Evolutionary conservation across 1,284 basidiomycete genomes (phyloP).

Genomic region (Naganishia cerealis): DNA sequence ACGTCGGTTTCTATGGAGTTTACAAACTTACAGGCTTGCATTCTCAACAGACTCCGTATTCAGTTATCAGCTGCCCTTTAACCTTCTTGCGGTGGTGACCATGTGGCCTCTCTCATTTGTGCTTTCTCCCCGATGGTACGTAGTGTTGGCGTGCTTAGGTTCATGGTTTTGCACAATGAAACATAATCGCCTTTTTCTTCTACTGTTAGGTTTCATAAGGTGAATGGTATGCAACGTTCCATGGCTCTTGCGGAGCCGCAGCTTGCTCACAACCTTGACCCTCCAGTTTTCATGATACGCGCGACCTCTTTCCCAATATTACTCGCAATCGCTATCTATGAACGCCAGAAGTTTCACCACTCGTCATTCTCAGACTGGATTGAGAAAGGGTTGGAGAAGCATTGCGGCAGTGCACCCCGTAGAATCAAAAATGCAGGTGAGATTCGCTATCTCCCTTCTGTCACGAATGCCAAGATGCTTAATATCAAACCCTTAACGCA

Average conservation of each 20-base stretch:
- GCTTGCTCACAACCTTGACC: neutral
- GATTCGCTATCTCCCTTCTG: slow-evolving; percentile 41
- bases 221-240: slow-evolving; percentile 54
- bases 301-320: slow-evolving; percentile 82
- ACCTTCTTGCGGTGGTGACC: slow-evolving; percentile 74
- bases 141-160: neutral
- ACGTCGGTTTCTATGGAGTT: neutral
- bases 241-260: neutral
- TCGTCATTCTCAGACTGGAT: slow-evolving; percentile 63
- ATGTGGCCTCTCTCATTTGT: slow-evolving; percentile 81
- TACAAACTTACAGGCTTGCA: neutral
- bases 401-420: slow-evolving; percentile 71
- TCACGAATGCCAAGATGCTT: neutral
- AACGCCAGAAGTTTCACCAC: slow-evolving; percentile 69
- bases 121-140: slow-evolving; percentile 57
- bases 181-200: slow-evolving; percentile 38
- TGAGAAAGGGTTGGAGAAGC: slow-evolving; percentile 67
- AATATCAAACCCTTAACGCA: slow-evolving; percentile 8
- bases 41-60: slow-evolving; percentile 77
- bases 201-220: slow-evolving; percentile 79
- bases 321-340: slow-evolving; percentile 75
- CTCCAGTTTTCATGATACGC: slow-evolving; percentile 57
- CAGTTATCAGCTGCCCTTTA: slow-evolving; percentile 88
- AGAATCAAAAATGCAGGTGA: slow-evolving; percentile 69
- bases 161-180: neutral